Evolutionary conservation across 148 eudicot species (phyloP), one percentile per base, ranked within the genome.

Genomic region (Persicaria tinctoria): DNA sequence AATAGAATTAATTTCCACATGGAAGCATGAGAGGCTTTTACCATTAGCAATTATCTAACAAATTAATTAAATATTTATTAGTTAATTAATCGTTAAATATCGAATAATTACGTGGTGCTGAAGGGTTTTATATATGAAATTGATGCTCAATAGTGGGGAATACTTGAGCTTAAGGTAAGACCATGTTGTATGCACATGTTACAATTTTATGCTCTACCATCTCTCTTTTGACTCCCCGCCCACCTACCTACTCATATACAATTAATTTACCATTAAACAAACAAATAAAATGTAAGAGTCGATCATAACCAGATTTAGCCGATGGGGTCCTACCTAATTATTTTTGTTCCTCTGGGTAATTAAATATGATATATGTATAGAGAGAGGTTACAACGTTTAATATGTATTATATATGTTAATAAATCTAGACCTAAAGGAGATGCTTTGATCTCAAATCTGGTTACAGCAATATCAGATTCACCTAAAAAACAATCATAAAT

Each of bases 111-210:
- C 47, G 70, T 64, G 46, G 46, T 32, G 3, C 5, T 12, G 70
- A 16, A 64, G 45, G 47, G 27, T 1, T 13, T 5, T 53, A 14
- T 51, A 53, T 64, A 11, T 6, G 2, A 64, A 32, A 60, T 23
- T 60, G 27, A 38, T 60, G 44, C 44, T 60, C 68, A 60, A 60
- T 60, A 60, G 27, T 60, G 44, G 68, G 44, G 20, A 23, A 20
- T 60, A 8, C 27, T 60, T 14, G 8, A 17, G 70, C 68, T 41
- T 41, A 66, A 41, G 70, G 18, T 41, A 41, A 66, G 68, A 18
- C 70, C 70, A 66, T 66, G 70, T 66, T 66, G 48, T 18, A 44
- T 66, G 47, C 70, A 66, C 70, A 66, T 66, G 70, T 45, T 63
- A 27, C 11, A 23, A 63, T 63, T 63, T 12, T 63, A 17, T 41